phyloP scores from a whole-genome alignment of 306 rosid species.

The Datisca glomerata region DNA sequence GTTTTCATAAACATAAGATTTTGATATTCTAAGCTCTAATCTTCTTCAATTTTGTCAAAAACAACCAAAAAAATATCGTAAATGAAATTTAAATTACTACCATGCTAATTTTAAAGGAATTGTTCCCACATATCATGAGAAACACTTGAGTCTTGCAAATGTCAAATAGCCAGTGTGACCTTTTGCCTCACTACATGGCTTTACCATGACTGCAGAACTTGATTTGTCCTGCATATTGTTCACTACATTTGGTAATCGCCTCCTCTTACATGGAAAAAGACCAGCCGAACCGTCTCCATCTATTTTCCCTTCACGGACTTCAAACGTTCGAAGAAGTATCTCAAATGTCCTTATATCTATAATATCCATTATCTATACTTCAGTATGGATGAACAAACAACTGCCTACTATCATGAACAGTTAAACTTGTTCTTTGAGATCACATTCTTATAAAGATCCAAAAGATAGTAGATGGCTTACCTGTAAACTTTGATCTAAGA shows the following conservation, averaged over 20 bases:
- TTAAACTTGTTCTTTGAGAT: too few species aligned
- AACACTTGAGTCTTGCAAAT: conserved; percentile 65
- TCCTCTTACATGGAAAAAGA: conserved; percentile 59
- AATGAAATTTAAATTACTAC: too few species aligned
- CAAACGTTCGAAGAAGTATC: conserved; percentile 62
- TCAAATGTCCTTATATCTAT: conserved; percentile 83
- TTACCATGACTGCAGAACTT: conserved; percentile 43
- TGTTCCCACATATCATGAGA: too few species aligned
- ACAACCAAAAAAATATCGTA: too few species aligned
- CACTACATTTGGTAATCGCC: conserved; percentile 40
- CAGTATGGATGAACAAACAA: not conserved
- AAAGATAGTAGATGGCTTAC: conserved; percentile 14
- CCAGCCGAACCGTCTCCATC: conserved; percentile 22
- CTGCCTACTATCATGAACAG: too few species aligned
- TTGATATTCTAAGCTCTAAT: too few species aligned
- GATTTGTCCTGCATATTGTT: conserved; percentile 19
- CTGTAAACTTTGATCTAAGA: conserved; percentile 49
- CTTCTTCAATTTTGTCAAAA: too few species aligned
- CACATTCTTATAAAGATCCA: not conserved
- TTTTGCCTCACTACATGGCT: conserved; percentile 61
- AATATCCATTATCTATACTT: not conserved
- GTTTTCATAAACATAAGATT: too few species aligned
- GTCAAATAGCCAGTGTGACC: conserved; percentile 95
- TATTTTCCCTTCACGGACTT: conserved; percentile 47
- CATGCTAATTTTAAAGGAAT: too few species aligned